Evolutionary conservation across 495 filamentous ascomycete species (phyloP), one percentile per base, ranked within the genome.

Genomic region (Penicillium tannophilum): DNA sequence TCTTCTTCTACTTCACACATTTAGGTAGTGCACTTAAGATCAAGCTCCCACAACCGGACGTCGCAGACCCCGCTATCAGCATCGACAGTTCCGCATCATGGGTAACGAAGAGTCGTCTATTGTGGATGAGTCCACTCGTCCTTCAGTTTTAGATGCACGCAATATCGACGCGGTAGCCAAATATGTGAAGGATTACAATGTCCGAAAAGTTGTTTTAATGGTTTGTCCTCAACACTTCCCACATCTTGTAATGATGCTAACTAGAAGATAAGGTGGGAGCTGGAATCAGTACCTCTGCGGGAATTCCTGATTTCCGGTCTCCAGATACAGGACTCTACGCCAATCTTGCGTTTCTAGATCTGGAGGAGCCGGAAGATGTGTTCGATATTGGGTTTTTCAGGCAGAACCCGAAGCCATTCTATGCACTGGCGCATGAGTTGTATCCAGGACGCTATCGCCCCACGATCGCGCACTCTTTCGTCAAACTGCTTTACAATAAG

Each of bases 361-460:
- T 98, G 2, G 91, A 92, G 3, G 88, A 92, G 66, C 86, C 93
- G 10, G 87, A 89, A 70, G 80, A 80, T 42, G 82, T 78, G 12
- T 97, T 97, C 72, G 92, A 96, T 66, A 91, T 98, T 51, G 73
- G 71, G 52, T 98, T 90, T 76, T 98, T 98, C 80, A 80, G 86
- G 46, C 54, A 83, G 30, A 91, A 97, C 68, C 94, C 94, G 1
- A 76, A 82, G 23, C 93, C 95, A 0, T 98, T 98, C 79, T 98
- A 98, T 74, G 84, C 88, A 1, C 80, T 98, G 24, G 93, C 93
- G 23, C 86, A 88, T 58, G 93, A 98, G 68, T 81, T 98, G 11
- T 96, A 95, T 69, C 95, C 94, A 0, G 95, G 92, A n/a, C 85
- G 87, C 63, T 96, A 89, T 78, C 81, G 85, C 54, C 95, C 95